Conservation (phyloP, 176 grass and related monocot species). For the Oryza glumipatula region DNA sequence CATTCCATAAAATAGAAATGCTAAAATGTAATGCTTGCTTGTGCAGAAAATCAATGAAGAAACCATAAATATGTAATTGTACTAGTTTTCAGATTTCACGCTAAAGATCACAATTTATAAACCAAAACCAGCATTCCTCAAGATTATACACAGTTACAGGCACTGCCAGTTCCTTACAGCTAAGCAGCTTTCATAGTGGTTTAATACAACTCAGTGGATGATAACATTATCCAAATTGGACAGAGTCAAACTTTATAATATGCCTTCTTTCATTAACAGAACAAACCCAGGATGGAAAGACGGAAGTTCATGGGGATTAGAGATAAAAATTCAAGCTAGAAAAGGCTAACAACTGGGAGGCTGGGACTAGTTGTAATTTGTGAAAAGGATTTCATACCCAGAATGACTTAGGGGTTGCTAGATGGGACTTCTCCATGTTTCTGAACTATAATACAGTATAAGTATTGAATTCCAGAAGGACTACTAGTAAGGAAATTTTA, state of each 20-base stretch:
- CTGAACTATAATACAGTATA: not conserved
- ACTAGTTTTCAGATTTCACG: not conserved
- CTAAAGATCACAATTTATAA: not conserved
- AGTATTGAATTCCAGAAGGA: not conserved
- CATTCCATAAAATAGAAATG: slow-evolving; percentile 18
- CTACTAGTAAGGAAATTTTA: not conserved
- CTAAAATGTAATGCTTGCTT: not conserved
- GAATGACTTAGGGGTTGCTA: not conserved
- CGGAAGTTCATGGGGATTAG: not conserved
- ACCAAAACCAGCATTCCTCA: not conserved
- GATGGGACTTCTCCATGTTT: not conserved
- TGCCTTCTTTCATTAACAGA: not conserved
- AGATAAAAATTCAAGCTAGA: not conserved
- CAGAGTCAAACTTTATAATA: not conserved
- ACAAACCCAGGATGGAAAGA: slow-evolving; percentile 2
- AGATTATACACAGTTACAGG: slow-evolving; percentile 11
- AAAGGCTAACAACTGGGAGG: not conserved
- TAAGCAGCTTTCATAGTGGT: not conserved
- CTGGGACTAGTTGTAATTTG: not conserved
- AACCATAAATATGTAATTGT: slow-evolving; percentile 12
- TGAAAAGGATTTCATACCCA: not conserved
- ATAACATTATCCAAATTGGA: not conserved
- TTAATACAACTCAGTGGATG: not conserved
- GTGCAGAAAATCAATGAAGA: not conserved
- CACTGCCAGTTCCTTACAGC: not conserved